A percentile compares a stretch with the other conserved stretches of the same genome.
Conservation (phyloP, 345 rosid genomes). For the Salix dunnii region DNA sequence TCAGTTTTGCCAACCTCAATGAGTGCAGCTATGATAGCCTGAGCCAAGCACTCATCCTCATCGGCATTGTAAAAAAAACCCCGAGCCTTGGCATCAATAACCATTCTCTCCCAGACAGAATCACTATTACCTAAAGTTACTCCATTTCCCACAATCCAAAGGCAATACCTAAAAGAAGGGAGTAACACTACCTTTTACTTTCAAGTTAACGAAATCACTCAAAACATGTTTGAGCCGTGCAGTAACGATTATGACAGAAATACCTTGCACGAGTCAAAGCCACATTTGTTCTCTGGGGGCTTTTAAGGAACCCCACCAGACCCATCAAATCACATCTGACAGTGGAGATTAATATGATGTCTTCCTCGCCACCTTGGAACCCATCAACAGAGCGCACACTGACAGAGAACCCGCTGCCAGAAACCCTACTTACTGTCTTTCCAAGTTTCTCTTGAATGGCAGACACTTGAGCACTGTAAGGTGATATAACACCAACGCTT, state of each 20-base stretch:
- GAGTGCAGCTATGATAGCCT: neutral
- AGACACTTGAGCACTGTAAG: constrained; percentile 21
- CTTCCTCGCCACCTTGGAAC: constrained; percentile 53
- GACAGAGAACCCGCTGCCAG: constrained; percentile 23
- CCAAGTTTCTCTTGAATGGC: constrained; percentile 45
- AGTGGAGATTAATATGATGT: constrained; percentile 47
- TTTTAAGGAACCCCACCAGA: constrained; percentile 34
- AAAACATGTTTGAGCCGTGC: too few species aligned
- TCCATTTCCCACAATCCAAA: constrained; percentile 51
- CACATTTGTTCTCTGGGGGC: constrained; percentile 13
- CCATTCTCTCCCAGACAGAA: constrained; percentile 37
- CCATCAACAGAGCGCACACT: constrained; percentile 46
- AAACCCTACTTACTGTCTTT: neutral
- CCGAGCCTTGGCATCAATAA: constrained; percentile 35
- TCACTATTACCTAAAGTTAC: constrained; percentile 28
- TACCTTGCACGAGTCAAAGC: constrained; percentile 40
- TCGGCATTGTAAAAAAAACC: constrained; percentile 35
- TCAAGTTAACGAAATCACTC: too few species aligned
- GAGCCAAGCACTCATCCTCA: constrained; percentile 30
- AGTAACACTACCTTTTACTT: too few species aligned
- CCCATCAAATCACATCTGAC: constrained; percentile 42
- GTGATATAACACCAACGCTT: constrained; percentile 22
- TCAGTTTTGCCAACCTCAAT: neutral
- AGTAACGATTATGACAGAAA: neutral
- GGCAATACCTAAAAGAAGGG: constrained; percentile 28